Base-by-base conservation (phyloP, 257 asterid species). In the Thymus quinquecostatus region DNA sequence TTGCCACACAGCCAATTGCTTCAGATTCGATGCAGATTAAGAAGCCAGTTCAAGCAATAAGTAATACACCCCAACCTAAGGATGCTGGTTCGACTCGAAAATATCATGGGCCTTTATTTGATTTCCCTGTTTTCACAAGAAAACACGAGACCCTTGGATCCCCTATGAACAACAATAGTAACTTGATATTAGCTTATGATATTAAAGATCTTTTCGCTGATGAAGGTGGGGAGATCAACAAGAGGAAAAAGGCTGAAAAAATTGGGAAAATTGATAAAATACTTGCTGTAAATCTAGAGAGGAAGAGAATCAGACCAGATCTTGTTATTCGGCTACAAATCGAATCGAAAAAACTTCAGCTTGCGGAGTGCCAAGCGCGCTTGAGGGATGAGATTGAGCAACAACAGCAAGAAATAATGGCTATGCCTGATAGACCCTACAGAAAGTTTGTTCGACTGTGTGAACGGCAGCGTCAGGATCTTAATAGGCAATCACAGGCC, bases 361-460 rank as follows among this genome's bases (percentile, higher is more conserved):
- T 95, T 65, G 96, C 91, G 34, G 99, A 90, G 85, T 76, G 81
- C 76, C 99, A 95, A 86, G 90, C 97, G 64, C 92, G 97, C 29
- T 64, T 95, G 77, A 87, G 98, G 80, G 92, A 86, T 73, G 97
- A 95, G 85, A 90, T 95, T 72, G 98, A 95, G 79, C 96, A 86
- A 71, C 97, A 95, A 61, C 99, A 95, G 67, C 85, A 83, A 75
- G 99, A 95, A 79, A 95, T 95, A 66, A 88, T 95, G 99, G 87
- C 96, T 32, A 95, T 95, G 99, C 99, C 99, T 62, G 99, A 95
- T 78, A 84, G 99, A 68, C 97, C 97, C 29, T 95, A 95, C 82
- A 84, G 97, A 34, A 95, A 95, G 75, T 95, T 95, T 78, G 91
- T 92, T 68, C 78, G 99, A 69, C 84, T 95, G 58, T 95, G 99